phyloP scores from a whole-genome alignment of 2,329 filamentous ascomycete genomes.

The Arthroderma uncinatum region DNA sequence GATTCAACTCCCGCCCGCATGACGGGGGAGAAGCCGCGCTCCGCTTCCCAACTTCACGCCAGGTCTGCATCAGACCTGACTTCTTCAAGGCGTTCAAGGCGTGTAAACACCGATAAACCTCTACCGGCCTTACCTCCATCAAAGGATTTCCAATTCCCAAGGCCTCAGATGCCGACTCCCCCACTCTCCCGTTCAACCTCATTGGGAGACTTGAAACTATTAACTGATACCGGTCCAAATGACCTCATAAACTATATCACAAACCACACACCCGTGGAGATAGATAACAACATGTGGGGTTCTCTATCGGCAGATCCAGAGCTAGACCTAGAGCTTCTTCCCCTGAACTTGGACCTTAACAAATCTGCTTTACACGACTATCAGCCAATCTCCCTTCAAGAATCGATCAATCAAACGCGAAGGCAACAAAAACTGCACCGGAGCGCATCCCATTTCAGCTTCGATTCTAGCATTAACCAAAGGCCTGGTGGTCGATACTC shows the following conservation, averaged over 20 bases:
- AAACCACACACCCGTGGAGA: background rate
- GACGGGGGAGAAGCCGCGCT: background rate
- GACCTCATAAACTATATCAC: background rate
- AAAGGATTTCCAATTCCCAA: background rate
- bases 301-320: background rate
- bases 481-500: background rate
- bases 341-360: background rate
- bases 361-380: background rate
- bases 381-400: background rate
- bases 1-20: background rate
- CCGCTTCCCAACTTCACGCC: background rate
- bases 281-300: background rate
- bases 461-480: background rate
- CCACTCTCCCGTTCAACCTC: background rate
- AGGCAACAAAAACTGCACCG: background rate
- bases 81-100: background rate
- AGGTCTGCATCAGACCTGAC: background rate
- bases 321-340: background rate
- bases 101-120: background rate
- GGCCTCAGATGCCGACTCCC: background rate
- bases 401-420: background rate
- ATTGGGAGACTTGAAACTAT: background rate
- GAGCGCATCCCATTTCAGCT: background rate
- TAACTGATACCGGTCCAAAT: background rate
- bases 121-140: background rate